phyloP scores from a whole-genome alignment of 2,329 filamentous ascomycete species.

The Aspergillus novofumigatus region DNA sequence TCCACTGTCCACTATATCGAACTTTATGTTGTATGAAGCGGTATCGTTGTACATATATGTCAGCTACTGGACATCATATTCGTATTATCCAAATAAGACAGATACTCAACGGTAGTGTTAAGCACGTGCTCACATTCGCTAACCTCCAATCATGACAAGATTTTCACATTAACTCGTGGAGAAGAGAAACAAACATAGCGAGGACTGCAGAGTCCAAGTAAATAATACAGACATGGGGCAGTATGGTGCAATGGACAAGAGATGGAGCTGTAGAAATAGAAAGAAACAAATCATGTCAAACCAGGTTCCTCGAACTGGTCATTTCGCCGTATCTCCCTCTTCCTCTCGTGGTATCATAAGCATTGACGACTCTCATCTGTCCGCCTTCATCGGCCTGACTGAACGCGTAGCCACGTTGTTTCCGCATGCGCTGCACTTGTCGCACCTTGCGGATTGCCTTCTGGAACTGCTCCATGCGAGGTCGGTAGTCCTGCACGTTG shows the following conservation, averaged over 20 bases:
- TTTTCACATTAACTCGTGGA: background rate
- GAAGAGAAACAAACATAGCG: background rate
- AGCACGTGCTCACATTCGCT: too few relatives aligned
- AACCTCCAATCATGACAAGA: too few relatives aligned
- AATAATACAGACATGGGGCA: background rate
- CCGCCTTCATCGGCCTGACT: constrained; percentile 89
- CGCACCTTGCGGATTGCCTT: constrained; percentile 98
- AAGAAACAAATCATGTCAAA: constrained; percentile 7
- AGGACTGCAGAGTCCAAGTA: background rate
- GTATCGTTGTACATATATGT: too few relatives aligned
- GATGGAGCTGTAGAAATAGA: background rate
- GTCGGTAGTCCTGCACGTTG: constrained; percentile 98
- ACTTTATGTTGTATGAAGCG: too few relatives aligned
- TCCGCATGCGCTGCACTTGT: constrained; percentile 98
- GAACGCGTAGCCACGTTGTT: constrained; percentile 97
- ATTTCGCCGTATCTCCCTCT: constrained; percentile 95
- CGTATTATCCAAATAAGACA: background rate
- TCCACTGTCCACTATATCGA: too few relatives aligned
- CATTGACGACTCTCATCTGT: constrained; percentile 90
- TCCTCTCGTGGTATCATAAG: constrained; percentile 92
- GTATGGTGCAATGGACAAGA: constrained; percentile 1
- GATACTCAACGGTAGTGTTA: background rate
- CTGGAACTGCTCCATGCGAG: constrained; percentile 99
- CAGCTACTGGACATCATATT: too few relatives aligned
- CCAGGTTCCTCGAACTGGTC: constrained; percentile 55